A percentile compares a stretch with the other conserved stretches of the same genome.
Conservation (phyloP, 1,139 yeast genomes). For the Suhomyces choctaworum region DNA sequence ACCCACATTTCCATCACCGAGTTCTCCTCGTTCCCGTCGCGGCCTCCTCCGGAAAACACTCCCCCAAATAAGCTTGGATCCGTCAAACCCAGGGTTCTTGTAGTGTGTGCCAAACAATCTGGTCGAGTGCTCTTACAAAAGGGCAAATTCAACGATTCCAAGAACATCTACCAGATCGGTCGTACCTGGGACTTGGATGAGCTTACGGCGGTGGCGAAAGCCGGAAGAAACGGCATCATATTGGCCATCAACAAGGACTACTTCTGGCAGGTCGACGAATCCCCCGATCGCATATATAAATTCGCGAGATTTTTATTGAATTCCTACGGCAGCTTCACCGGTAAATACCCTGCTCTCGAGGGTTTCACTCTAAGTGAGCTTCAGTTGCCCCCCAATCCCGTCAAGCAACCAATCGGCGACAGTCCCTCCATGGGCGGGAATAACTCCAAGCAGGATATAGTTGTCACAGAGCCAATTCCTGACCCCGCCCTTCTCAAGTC, state of each 20-base stretch:
- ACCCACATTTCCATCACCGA: slow-evolving; percentile 43
- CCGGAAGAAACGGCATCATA: slow-evolving; percentile 56
- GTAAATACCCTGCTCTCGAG: slow-evolving; percentile 59
- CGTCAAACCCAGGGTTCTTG: slow-evolving; percentile 42
- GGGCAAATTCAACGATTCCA: slow-evolving; percentile 77
- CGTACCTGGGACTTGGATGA: slow-evolving; percentile 90
- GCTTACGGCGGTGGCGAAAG: slow-evolving; percentile 54
- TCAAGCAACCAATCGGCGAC: slow-evolving; percentile 13
- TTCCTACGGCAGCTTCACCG: slow-evolving; percentile 66
- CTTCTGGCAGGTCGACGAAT: slow-evolving; percentile 79
- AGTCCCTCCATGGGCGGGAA: slow-evolving; percentile 10
- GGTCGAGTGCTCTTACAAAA: slow-evolving; percentile 80
- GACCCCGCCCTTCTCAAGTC: slow-evolving; percentile 28
- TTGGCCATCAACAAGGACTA: slow-evolving; percentile 73
- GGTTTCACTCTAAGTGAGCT: slow-evolving; percentile 40
- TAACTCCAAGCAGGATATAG: slow-evolving; percentile 13
- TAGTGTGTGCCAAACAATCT: slow-evolving; percentile 41
- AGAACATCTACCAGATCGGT: slow-evolving; percentile 78
- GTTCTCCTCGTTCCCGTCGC: slow-evolving; percentile 39
- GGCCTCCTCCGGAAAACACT: slow-evolving; percentile 40
- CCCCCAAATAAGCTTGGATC: slow-evolving; percentile 35
- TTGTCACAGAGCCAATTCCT: slow-evolving; percentile 25
- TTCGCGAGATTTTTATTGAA: slow-evolving; percentile 65
- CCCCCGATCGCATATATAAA: slow-evolving; percentile 56
- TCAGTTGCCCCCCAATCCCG: slow-evolving; percentile 34